A percentile compares a stretch with the other conserved stretches of the same genome.
Conservation (phyloP, 2,329 filamentous ascomycete species). For the Paramyrothecium sp. region DNA sequence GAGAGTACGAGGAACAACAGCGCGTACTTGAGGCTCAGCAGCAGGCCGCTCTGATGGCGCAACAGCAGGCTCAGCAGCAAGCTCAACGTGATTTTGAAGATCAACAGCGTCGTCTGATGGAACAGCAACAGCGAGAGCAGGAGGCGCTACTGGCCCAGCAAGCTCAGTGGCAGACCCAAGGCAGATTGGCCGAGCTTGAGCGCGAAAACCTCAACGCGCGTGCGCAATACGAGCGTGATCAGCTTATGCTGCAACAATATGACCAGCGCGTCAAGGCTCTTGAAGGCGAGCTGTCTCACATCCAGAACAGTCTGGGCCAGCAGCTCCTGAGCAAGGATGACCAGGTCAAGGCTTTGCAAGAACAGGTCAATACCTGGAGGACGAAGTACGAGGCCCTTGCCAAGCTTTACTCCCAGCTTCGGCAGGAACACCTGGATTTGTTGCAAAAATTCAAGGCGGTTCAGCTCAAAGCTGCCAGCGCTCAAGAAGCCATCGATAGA, state of each 20-base stretch:
- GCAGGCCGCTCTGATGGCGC: conserved; percentile 74
- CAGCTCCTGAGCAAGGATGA: conserved; percentile 90
- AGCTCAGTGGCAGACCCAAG: conserved; percentile 89
- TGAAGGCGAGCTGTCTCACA: conserved; percentile 79
- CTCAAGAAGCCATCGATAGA: conserved; percentile 92
- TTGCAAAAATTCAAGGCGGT: conserved; percentile 95
- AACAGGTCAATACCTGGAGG: conserved; percentile 97
- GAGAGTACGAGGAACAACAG: conserved; percentile 94
- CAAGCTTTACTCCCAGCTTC: conserved; percentile 94
- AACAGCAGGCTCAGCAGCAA: conserved; percentile 79
- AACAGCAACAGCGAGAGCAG: conserved; percentile 88
- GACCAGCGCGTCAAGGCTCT: conserved; percentile 91
- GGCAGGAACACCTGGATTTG: conserved; percentile 91
- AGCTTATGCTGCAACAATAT: conserved; percentile 95
- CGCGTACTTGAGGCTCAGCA: conserved; percentile 83
- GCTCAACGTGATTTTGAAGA: conserved; percentile 96
- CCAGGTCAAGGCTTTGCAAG: conserved; percentile 87
- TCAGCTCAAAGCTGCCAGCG: conserved; percentile 93
- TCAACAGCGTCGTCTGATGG: conserved; percentile 81
- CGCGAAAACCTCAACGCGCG: conserved; percentile 92
- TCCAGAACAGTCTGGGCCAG: conserved; percentile 80
- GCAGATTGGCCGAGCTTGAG: conserved; percentile 91
- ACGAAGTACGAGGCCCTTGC: conserved; percentile 95
- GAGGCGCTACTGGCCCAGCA: conserved; percentile 88
- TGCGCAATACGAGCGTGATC: conserved; percentile 95